phyloP scores from a whole-genome alignment of 1,284 basidiomycete species.

The Lignosus rhinocerotis region DNA sequence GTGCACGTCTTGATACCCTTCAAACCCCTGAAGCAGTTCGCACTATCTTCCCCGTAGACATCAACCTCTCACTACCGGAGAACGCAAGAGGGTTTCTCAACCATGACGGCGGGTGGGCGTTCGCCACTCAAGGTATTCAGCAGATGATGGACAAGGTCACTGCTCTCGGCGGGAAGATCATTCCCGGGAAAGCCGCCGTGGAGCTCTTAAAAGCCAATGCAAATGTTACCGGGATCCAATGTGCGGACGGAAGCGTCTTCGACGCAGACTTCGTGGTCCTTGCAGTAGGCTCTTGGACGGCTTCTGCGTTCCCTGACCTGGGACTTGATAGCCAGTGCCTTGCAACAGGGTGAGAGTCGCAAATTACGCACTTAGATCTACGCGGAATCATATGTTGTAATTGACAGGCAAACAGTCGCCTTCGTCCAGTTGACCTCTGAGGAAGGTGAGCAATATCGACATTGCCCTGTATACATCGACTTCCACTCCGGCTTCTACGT shows the following conservation, averaged over 20 bases:
- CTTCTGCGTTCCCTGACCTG: slow-evolving; percentile 69
- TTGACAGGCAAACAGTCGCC: slow-evolving; percentile 70
- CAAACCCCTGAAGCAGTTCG: slow-evolving; percentile 40
- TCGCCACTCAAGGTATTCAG: slow-evolving; percentile 69
- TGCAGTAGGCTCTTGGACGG: slow-evolving; percentile 83
- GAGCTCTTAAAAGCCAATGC: slow-evolving; percentile 44
- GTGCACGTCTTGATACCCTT: slow-evolving; percentile 48
- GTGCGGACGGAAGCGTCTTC: slow-evolving; percentile 59
- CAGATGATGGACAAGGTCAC: slow-evolving; percentile 59
- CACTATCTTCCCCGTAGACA: slow-evolving; percentile 44
- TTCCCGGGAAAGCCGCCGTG: slow-evolving; percentile 58
- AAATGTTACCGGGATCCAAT: slow-evolving; percentile 61
- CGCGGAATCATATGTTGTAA: neutral
- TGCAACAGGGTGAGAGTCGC: slow-evolving; percentile 61
- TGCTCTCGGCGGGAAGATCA: slow-evolving; percentile 60
- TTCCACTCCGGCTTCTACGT: slow-evolving; percentile 71
- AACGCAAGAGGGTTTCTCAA: slow-evolving; percentile 65
- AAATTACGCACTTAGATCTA: neutral
- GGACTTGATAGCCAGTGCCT: slow-evolving; percentile 50
- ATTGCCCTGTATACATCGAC: slow-evolving; percentile 74
- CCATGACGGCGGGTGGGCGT: slow-evolving; percentile 82
- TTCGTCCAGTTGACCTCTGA: slow-evolving; percentile 73
- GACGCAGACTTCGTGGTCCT: slow-evolving; percentile 62
- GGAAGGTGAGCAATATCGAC: slow-evolving; percentile 63
- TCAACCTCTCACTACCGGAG: slow-evolving; percentile 37